Conservation (phyloP, 2,329 filamentous ascomycete species). For the Colletotrichum magnum region DNA sequence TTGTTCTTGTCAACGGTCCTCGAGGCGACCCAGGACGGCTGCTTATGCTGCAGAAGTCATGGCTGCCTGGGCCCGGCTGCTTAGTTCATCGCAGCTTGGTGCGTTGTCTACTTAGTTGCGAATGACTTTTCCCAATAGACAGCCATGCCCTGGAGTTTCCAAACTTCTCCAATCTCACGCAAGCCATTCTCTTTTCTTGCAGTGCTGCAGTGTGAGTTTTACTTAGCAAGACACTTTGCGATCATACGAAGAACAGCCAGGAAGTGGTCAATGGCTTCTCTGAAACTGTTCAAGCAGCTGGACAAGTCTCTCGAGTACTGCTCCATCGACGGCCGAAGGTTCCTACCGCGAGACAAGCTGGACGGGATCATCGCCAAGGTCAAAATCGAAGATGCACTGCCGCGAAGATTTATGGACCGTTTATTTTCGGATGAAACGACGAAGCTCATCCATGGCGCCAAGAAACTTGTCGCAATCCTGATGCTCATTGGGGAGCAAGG, state of each 20-base stretch:
- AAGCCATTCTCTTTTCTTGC: no score
- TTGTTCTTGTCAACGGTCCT: neutral
- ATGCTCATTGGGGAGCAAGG: neutral
- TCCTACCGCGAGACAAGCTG: neutral
- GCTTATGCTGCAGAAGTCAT: neutral
- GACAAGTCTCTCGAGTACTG: neutral
- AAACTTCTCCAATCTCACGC: no score
- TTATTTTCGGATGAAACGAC: neutral
- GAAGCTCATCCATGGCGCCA: neutral
- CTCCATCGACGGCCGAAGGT: neutral
- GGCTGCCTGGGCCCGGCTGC: neutral
- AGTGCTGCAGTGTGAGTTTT: no score
- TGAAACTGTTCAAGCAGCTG: neutral
- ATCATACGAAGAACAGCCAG: neutral
- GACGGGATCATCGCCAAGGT: neutral
- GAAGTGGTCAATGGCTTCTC: neutral
- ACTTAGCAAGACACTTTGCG: no score
- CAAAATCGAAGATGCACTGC: neutral
- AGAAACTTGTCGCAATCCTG: conserved; percentile 1
- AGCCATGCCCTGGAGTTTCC: neutral
- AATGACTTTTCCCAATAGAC: neutral
- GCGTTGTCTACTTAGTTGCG: neutral
- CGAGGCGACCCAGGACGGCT: neutral
- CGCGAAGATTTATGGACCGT: neutral
- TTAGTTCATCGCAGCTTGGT: neutral